Conservation (phyloP, 305 asterid species). For the Solanum hybrid region DNA sequence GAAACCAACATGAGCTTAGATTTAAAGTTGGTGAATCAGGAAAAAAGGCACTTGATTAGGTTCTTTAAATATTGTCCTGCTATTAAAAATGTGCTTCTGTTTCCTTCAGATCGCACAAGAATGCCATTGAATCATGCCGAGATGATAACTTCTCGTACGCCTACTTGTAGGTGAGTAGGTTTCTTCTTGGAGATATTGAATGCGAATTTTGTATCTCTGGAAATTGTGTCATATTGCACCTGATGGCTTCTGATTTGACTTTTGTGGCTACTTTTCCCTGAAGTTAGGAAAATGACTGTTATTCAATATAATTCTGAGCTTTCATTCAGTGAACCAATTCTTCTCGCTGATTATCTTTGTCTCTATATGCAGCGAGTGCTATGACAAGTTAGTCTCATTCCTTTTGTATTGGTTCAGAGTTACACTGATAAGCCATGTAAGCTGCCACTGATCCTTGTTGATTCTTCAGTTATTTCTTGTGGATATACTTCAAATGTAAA, state of each 20-base stretch:
- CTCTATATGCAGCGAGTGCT: constrained; percentile 58
- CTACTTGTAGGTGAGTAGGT: constrained; percentile 59
- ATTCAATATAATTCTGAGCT: not conserved
- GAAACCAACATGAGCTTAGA: not conserved
- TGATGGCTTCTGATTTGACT: not conserved
- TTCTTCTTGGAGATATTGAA: not conserved
- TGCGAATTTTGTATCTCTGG: not conserved
- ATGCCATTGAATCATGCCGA: constrained; percentile 70
- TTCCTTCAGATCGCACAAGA: constrained; percentile 62
- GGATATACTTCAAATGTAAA: constrained; percentile 49
- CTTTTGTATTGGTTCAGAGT: constrained; percentile 91
- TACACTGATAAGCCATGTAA: constrained; percentile 62
- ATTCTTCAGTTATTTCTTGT: constrained; percentile 26
- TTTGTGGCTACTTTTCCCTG: not conserved
- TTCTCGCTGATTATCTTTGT: constrained; percentile 2
- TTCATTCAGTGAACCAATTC: not conserved
- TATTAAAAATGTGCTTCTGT: not conserved
- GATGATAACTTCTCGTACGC: constrained; percentile 53
- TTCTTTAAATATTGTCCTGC: not conserved
- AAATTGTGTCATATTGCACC: not conserved
- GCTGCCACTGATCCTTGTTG: constrained; percentile 14
- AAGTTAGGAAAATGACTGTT: not conserved
- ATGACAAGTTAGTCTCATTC: constrained; percentile 65
- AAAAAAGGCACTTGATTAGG: not conserved
- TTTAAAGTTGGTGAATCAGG: not conserved